phyloP scores from a whole-genome alignment of 2,329 filamentous ascomycete species.

The Tetracladium maxilliforme region DNA sequence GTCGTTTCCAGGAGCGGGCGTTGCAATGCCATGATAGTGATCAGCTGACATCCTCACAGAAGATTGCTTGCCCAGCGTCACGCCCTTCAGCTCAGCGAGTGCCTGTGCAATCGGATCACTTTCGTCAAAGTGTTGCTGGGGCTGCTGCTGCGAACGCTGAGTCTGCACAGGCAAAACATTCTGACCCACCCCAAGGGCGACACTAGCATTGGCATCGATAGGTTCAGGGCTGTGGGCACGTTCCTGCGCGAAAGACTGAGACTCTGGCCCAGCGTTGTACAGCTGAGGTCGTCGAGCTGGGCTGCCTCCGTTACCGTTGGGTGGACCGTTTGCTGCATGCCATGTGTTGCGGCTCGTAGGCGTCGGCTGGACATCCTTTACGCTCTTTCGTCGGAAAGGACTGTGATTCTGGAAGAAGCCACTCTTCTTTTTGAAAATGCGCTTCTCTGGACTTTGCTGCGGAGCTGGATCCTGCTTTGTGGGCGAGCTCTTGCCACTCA shows the following conservation, averaged over 20 bases:
- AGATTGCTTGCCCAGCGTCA: slow-evolving; percentile 68
- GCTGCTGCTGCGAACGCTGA: slow-evolving; percentile 19
- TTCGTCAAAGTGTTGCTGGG: slow-evolving; percentile 49
- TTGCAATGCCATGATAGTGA: slow-evolving; percentile 83
- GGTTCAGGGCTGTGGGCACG: slow-evolving; percentile 60
- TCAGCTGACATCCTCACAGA: slow-evolving; percentile 84
- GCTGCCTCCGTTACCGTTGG: slow-evolving; percentile 7
- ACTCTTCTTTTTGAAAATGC: slow-evolving; percentile 56
- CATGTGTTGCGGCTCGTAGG: slow-evolving; percentile 42
- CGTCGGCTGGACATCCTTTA: slow-evolving; percentile 43
- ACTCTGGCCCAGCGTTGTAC: slow-evolving; percentile 22
- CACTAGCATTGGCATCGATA: slow-evolving; percentile 80
- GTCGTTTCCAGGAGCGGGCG: slow-evolving; percentile 46
- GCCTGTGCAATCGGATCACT: slow-evolving; percentile 83
- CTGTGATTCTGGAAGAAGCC: slow-evolving; percentile 89
- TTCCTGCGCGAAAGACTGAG: slow-evolving; percentile 17
- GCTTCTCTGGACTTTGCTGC: slow-evolving; percentile 43
- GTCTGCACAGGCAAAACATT: slow-evolving; percentile 91
- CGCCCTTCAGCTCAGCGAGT: slow-evolving; percentile 81
- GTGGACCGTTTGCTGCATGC: slow-evolving; percentile 16
- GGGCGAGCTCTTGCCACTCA: slow-evolving; percentile 60
- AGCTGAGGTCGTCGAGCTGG: slow-evolving; percentile 21
- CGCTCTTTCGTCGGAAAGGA: slow-evolving; percentile 84
- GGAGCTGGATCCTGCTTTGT: slow-evolving; percentile 42
- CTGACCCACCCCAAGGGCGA: slow-evolving; percentile 86